Evolutionary conservation across 169 alveolate genomes (phyloP).

Genomic region (Cryptosporidium muris): DNA sequence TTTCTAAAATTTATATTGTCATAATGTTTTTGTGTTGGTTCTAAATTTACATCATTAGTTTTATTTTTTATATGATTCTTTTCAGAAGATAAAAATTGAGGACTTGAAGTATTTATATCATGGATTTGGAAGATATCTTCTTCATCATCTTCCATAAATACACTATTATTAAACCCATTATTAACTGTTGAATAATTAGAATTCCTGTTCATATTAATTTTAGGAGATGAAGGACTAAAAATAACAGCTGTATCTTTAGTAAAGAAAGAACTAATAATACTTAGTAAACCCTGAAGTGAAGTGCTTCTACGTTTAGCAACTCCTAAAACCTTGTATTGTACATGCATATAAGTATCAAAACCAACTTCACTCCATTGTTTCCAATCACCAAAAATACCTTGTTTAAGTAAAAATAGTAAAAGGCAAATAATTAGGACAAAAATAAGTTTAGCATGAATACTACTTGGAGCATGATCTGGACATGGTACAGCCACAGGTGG

Average conservation of each 20-base stretch:
- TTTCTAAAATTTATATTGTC: constrained; percentile 5
- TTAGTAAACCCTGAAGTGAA: constrained; percentile 53
- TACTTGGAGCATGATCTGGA: constrained; percentile 85
- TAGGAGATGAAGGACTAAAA: constrained; percentile 1
- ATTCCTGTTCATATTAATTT: constrained; percentile 8
- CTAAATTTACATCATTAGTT: neutral
- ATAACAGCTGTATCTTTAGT: constrained; percentile 35
- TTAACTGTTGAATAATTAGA: constrained; percentile 25
- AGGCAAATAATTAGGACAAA: constrained; percentile 16
- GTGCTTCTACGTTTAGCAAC: constrained; percentile 66
- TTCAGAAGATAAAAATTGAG: neutral
- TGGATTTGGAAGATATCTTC: neutral
- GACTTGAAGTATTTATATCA: neutral
- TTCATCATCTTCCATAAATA: constrained; percentile 68
- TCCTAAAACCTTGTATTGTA: constrained; percentile 55
- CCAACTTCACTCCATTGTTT: constrained; percentile 15
- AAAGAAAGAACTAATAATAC: constrained; percentile 36
- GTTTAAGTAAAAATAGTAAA: constrained; percentile 48
- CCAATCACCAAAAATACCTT: constrained; percentile 69
- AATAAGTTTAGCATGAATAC: constrained; percentile 63
- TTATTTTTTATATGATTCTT: constrained; percentile 3
- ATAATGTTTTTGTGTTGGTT: constrained; percentile 36
- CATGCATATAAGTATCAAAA: constrained; percentile 43
- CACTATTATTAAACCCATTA: constrained; percentile 3
- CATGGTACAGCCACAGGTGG: constrained; percentile 90